Conservation (phyloP, 116 monocot genomes). For the Dioscorea cayenensis region DNA sequence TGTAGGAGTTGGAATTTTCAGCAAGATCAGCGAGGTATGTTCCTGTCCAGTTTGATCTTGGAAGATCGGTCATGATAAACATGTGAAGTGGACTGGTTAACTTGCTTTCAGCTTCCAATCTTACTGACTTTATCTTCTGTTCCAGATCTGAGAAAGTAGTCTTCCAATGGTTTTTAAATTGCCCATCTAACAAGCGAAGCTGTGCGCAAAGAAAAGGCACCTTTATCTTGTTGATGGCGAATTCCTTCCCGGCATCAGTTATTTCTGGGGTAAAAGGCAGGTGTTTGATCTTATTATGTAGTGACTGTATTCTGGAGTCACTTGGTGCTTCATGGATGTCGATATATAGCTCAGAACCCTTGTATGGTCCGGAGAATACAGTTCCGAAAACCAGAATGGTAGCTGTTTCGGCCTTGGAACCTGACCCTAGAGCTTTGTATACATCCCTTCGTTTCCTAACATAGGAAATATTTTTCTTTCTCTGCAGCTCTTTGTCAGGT, state of each 20-base stretch:
- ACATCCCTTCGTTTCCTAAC: slow-evolving; percentile 68
- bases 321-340: slow-evolving; percentile 57
- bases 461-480: slow-evolving; percentile 65
- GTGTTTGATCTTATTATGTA: slow-evolving; percentile 48
- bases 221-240: slow-evolving; percentile 49
- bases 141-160: slow-evolving; percentile 58
- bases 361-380: slow-evolving; percentile 74
- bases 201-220: slow-evolving; percentile 83
- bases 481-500: slow-evolving; percentile 51
- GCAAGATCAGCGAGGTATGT: slow-evolving; percentile 57
- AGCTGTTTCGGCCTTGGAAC: slow-evolving; percentile 45
- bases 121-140: slow-evolving; percentile 48
- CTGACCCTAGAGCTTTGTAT: slow-evolving; percentile 59
- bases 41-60: slow-evolving; percentile 59
- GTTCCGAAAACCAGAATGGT: slow-evolving; percentile 74
- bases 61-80: slow-evolving; percentile 94
- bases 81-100: slow-evolving; percentile 37
- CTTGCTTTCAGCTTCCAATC: slow-evolving; percentile 18
- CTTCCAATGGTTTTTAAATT: slow-evolving; percentile 93
- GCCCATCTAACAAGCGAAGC: slow-evolving; percentile 85
- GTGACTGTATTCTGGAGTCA: slow-evolving; percentile 38
- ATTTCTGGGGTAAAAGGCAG: slow-evolving; percentile 78
- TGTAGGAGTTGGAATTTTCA: slow-evolving; percentile 35
- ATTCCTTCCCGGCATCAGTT: slow-evolving; percentile 57
- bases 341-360: slow-evolving; percentile 64